Evolutionary conservation across 1,139 yeast genomes (phyloP), one percentile per base, ranked within the genome.

Genomic region (Blastobotrys serpentis): DNA sequence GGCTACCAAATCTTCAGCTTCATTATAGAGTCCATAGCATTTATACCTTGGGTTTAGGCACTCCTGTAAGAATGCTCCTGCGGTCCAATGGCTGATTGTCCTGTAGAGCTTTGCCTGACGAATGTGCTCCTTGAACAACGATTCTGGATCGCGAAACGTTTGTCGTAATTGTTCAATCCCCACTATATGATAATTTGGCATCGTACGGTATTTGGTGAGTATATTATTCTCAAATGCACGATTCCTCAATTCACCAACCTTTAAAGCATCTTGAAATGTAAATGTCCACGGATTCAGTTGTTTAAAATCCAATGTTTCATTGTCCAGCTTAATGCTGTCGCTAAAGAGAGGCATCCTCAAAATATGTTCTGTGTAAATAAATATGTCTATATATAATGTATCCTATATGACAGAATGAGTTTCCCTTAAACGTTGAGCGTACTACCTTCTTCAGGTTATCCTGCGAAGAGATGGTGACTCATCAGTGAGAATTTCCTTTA

Each of bases 261-360:
- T 36, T 19, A 36, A 19, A 13, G 40, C 40, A 19, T 36, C 40
- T 18, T 18, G 6, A 19, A 8, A 36, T 25, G 23, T 19, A 19
- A 17, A 18, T 18, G 25, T 36, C n/a, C 40, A 36, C 25, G 40
- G 40, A 18, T 36, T 36, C 6, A 36, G 8, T 18, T 36, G 40
- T 4, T 18, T 10, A 10, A 36, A 7, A 36, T 4, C 11, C 13
- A 36, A 13, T 7, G 19, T 18, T 14, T 36, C 25, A 18, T 19
- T 19, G 5, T 14, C 25, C n/a, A 6, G 7, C 4, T 10, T 11
- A 5, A 23, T 5, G 26, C 26, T 23, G 8, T 23, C 26, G 10
- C 8, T 6, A 10, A 23, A 23, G 8, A 23, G 26, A 10, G 26
- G 5, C 26, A 23, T 23, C 10, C 26, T 23, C 8, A 6, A 10